A percentile compares a stretch with the other conserved stretches of the same genome.
Evolutionary conservation across 495 filamentous ascomycete species (phyloP).

Genomic region (Tuber indicum): DNA sequence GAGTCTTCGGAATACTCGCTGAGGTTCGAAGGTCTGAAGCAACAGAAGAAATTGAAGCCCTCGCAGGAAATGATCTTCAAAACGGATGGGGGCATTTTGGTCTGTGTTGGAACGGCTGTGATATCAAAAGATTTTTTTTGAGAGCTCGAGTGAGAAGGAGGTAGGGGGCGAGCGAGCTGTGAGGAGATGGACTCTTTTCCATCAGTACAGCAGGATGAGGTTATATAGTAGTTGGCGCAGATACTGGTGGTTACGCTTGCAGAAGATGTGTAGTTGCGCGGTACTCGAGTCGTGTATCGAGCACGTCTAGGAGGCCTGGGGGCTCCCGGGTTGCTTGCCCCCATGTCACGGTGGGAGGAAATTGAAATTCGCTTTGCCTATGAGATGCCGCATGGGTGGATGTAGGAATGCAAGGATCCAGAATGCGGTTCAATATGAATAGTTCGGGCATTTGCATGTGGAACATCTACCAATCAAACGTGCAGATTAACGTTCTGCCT

Average conservation of each 20-base stretch:
- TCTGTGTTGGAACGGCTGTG: not conserved
- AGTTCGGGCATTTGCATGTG: too few species aligned
- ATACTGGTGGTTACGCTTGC: not conserved
- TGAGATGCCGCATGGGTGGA: too few species aligned
- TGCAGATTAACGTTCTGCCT: too few species aligned
- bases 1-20: not conserved
- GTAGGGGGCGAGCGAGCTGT: not conserved
- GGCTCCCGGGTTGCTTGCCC: too few species aligned
- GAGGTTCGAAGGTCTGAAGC: not conserved
- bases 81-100: not conserved
- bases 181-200: not conserved
- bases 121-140: not conserved
- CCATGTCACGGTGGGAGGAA: too few species aligned
- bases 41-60: not conserved
- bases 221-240: not conserved
- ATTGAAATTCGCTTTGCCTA: too few species aligned
- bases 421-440: too few species aligned
- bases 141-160: not conserved
- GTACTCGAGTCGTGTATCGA: too few species aligned
- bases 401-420: too few species aligned
- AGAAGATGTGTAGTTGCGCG: too few species aligned
- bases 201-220: not conserved
- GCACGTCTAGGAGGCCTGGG: too few species aligned
- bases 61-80: not conserved
- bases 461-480: too few species aligned